These are phyloP conservation scores for Dichotomopilus funicola DNA, from an alignment of 2,329 filamentous ascomycete genomes.

Conservation along the genomic window DNA sequence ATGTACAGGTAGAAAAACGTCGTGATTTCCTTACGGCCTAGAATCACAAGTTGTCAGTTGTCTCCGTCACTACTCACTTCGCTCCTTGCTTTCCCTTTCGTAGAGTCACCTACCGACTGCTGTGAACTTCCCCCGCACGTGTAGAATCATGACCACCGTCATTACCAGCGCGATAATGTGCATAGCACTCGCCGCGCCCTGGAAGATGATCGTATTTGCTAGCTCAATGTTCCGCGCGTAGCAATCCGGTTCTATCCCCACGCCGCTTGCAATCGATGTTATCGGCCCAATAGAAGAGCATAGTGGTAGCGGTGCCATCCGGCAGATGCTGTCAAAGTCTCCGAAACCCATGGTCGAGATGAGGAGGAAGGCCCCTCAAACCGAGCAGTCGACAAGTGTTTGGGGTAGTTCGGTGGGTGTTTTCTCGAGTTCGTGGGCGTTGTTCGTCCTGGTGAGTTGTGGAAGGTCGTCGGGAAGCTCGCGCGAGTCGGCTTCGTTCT, in stretches of 20 bases:
- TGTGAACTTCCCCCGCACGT: constrained; percentile 95
- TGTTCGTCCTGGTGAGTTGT: too few relatives aligned
- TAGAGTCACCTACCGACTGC: constrained; percentile 63
- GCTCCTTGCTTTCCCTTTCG: too few relatives aligned
- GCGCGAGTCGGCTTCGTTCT: too few relatives aligned
- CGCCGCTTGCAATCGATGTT: constrained; percentile 57
- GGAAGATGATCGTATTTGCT: constrained; percentile 97
- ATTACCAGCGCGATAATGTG: constrained; percentile 87
- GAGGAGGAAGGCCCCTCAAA: constrained; percentile 9
- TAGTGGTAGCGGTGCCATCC: constrained; percentile 75
- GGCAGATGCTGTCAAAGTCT: constrained; percentile 82
- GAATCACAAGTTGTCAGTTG: constrained; percentile 11
- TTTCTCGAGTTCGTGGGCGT: too few relatives aligned
- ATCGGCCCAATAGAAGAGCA: constrained; percentile 79
- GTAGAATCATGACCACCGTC: constrained; percentile 95
- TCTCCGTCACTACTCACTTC: constrained; percentile 27
- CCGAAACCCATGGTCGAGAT: constrained; percentile 61
- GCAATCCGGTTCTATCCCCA: constrained; percentile 82
- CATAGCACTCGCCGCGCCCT: constrained; percentile 83
- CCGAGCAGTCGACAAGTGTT: neutral
- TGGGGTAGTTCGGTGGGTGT: neutral
- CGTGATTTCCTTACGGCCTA: constrained; percentile 62
- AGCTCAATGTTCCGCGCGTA: constrained; percentile 93
- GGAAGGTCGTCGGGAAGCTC: too few relatives aligned
- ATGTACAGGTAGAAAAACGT: constrained; percentile 98